These are phyloP conservation scores for Zizania latifolia DNA, from an alignment of 176 grass and related monocot species.

Conservation along the genomic window DNA sequence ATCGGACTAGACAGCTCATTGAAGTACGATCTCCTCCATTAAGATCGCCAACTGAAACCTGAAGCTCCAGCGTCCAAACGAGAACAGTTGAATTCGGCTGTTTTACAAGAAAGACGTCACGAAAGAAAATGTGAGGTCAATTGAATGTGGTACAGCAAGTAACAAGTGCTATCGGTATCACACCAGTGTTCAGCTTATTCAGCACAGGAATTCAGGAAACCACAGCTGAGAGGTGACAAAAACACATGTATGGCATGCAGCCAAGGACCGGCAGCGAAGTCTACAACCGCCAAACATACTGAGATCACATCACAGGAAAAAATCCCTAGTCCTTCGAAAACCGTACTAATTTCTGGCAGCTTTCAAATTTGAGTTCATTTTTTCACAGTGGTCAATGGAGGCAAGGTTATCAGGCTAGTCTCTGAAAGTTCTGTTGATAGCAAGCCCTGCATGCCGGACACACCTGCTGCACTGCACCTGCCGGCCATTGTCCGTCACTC, in stretches of 20 bases:
- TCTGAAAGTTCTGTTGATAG: not conserved
- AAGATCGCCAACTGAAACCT: not conserved
- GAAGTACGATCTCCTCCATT: not conserved
- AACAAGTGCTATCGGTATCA: not conserved
- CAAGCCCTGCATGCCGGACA: too few species aligned
- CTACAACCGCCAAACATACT: not conserved
- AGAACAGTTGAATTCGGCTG: not conserved
- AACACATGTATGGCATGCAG: slow-evolving; percentile 10
- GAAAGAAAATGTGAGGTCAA: not conserved
- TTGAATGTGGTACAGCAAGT: not conserved
- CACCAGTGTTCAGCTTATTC: not conserved
- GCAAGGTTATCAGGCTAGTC: not conserved
- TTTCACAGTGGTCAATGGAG: not conserved
- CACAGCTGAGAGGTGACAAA: not conserved
- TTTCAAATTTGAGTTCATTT: not conserved
- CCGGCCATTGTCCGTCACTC: not conserved
- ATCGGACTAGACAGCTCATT: too few species aligned
- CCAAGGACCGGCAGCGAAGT: not conserved
- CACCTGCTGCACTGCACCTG: too few species aligned
- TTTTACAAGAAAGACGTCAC: not conserved
- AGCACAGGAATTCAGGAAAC: not conserved
- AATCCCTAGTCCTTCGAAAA: not conserved
- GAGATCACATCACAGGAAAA: not conserved
- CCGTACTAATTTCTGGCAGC: not conserved
- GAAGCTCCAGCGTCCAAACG: not conserved